Percentiles rank a stretch among this genome's conserved stretches.
Evolutionary conservation across 345 rosid species (phyloP).

Genomic region (Gynandropsis gynandra): DNA sequence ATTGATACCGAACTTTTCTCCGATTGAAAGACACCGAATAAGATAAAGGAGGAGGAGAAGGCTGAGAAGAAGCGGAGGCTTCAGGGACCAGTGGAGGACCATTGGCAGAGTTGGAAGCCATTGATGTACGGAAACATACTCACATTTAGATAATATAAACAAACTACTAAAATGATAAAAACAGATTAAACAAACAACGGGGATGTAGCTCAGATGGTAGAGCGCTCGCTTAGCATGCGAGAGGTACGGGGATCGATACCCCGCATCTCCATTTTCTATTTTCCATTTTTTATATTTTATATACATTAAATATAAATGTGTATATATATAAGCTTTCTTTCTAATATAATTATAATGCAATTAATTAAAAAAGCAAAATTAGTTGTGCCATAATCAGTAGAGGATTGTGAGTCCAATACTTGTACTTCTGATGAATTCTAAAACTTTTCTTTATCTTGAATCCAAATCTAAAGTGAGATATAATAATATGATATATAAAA

Average conservation of each 20-base stretch:
- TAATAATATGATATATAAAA: no score
- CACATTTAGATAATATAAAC: no score
- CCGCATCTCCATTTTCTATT: slow-evolving; percentile 54
- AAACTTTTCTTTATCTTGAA: no score
- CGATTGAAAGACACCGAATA: slow-evolving; percentile 33
- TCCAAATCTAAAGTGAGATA: no score
- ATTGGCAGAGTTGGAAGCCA: slow-evolving; percentile 41
- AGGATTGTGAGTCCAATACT: neutral
- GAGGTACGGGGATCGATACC: slow-evolving; percentile 88
- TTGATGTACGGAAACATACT: slow-evolving; percentile 10
- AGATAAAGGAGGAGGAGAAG: slow-evolving; percentile 7
- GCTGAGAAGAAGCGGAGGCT: slow-evolving; percentile 18
- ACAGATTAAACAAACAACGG: no score
- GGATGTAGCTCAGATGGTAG: slow-evolving; percentile 91
- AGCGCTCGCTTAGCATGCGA: slow-evolving; percentile 92
- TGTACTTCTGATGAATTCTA: no score
- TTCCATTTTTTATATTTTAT: neutral
- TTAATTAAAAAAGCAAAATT: no score
- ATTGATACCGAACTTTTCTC: slow-evolving; percentile 43
- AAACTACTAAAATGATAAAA: no score
- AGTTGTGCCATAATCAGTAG: no score
- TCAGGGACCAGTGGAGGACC: slow-evolving; percentile 22
- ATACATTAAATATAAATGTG: no score
- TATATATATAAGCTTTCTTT: slow-evolving; percentile 1
- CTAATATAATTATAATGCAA: no score